Evolutionary conservation across 2,329 filamentous ascomycete genomes (phyloP).

Genomic region (Fusarium stilboides): DNA sequence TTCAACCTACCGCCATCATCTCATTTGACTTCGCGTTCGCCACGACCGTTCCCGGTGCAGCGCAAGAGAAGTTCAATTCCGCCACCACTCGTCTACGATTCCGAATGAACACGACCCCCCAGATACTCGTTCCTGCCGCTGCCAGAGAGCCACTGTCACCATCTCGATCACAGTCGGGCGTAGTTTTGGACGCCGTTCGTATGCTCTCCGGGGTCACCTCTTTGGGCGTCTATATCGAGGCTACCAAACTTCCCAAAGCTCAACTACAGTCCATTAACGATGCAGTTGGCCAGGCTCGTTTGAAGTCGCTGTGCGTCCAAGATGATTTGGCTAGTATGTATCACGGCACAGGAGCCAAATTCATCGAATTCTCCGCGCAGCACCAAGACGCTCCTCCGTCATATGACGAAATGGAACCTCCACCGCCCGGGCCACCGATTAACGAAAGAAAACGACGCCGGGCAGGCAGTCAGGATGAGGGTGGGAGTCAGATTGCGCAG

Average conservation of each 20-base stretch:
- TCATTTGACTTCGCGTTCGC: constrained; percentile 13
- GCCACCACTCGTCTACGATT: constrained; percentile 7
- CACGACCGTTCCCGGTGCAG: not conserved
- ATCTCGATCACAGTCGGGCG: constrained; percentile 25
- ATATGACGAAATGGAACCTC: constrained; percentile 14
- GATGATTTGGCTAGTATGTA: constrained; percentile 22
- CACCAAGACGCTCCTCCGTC: constrained; percentile 16
- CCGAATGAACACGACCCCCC: not conserved
- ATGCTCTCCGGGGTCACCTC: constrained; percentile 9
- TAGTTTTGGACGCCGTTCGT: constrained; percentile 32
- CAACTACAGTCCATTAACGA: constrained; percentile 27
- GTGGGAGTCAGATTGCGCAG: not conserved
- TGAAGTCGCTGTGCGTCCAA: not conserved
- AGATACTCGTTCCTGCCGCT: constrained; percentile 1
- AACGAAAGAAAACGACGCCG: constrained; percentile 28
- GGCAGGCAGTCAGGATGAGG: not conserved
- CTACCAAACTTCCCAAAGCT: constrained; percentile 22
- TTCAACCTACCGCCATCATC: constrained; percentile 28
- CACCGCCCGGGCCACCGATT: constrained; percentile 11
- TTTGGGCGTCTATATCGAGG: constrained; percentile 31
- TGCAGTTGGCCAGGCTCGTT: constrained; percentile 3
- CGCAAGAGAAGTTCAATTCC: constrained; percentile 19
- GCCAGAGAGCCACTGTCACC: constrained; percentile 22
- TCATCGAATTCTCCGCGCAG: constrained; percentile 8
- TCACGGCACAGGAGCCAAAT: constrained; percentile 11